Percentiles rank a stretch among this genome's conserved stretches.
Evolutionary conservation across 2,329 filamentous ascomycete species (phyloP).

Genomic region (Calonectria hawksworthii): DNA sequence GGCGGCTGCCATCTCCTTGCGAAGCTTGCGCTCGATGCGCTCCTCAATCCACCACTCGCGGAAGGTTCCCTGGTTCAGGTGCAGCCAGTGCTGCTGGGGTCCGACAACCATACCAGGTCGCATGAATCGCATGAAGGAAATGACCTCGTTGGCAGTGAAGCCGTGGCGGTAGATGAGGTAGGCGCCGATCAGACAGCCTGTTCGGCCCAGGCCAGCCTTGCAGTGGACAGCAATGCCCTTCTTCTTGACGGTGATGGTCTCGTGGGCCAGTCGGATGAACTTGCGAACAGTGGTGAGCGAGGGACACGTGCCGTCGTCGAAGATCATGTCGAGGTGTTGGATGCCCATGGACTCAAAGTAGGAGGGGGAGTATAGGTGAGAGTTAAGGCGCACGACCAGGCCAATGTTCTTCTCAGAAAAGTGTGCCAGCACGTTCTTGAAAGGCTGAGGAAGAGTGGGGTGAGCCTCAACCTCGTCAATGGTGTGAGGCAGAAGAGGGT

Average conservation of each 20-base stretch:
- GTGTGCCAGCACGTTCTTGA: conserved; percentile 95
- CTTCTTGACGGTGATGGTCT: conserved; percentile 91
- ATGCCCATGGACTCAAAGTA: conserved; percentile 97
- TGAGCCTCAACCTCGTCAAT: conserved; percentile 79
- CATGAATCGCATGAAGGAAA: conserved; percentile 99
- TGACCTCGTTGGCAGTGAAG: conserved; percentile 97
- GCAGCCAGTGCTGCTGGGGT: conserved; percentile 98
- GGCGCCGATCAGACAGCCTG: conserved; percentile 95
- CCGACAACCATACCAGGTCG: conserved; percentile 98
- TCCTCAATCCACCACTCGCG: conserved; percentile 99
- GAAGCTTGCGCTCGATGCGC: conserved; percentile 78
- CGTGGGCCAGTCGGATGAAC: conserved; percentile 94
- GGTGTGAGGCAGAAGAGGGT: conserved; percentile 80
- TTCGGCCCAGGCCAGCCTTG: conserved; percentile 96
- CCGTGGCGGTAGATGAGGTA: conserved; percentile 98
- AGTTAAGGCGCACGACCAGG: conserved; percentile 95
- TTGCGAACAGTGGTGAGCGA: conserved; percentile 89
- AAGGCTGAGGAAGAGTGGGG: conserved; percentile 82
- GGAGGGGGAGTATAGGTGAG: conserved; percentile 94
- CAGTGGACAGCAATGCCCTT: conserved; percentile 98
- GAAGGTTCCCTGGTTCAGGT: conserved; percentile 96
- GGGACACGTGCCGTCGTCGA: conserved; percentile 97
- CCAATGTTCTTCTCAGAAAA: conserved; percentile 92
- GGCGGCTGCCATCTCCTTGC: conserved; percentile 69
- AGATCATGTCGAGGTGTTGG: conserved; percentile 98